Conservation (phyloP, 495 filamentous ascomycete genomes). For the Choiromyces venosus region DNA sequence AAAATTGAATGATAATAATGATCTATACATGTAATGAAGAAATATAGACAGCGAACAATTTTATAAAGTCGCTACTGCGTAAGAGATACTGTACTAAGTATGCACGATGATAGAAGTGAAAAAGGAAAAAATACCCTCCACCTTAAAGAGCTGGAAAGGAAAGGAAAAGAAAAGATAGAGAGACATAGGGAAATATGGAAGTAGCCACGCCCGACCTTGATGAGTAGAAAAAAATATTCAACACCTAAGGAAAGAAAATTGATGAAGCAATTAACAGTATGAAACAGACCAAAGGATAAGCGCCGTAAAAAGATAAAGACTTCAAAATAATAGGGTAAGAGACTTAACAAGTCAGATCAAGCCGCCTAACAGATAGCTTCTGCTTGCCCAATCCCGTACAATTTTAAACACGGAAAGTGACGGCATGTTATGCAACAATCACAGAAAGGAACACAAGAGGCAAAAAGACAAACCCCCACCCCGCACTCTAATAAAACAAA, state of each 20-base stretch:
- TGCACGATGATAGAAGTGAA: not conserved
- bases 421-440: not conserved
- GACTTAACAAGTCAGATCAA: not conserved
- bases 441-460: not conserved
- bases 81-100: not conserved
- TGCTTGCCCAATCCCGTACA: not conserved
- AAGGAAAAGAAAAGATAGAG: not conserved
- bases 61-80: not conserved
- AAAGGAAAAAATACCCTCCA: not conserved
- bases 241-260: not conserved
- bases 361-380: not conserved
- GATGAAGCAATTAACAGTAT: not conserved
- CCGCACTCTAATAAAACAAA: slow-evolving; percentile 13
- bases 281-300: slow-evolving; percentile 1
- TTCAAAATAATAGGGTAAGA: not conserved
- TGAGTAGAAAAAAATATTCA: not conserved
- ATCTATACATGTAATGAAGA: slow-evolving; percentile 1
- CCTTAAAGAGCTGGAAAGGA: not conserved
- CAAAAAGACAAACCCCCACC: slow-evolving; percentile 1
- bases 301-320: not conserved
- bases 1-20: not conserved
- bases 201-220: not conserved
- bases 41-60: not conserved
- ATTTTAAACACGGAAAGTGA: not conserved
- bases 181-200: not conserved